Base-by-base conservation (phyloP, 108 stramenopile species). In the Skeletonema tropicum region DNA sequence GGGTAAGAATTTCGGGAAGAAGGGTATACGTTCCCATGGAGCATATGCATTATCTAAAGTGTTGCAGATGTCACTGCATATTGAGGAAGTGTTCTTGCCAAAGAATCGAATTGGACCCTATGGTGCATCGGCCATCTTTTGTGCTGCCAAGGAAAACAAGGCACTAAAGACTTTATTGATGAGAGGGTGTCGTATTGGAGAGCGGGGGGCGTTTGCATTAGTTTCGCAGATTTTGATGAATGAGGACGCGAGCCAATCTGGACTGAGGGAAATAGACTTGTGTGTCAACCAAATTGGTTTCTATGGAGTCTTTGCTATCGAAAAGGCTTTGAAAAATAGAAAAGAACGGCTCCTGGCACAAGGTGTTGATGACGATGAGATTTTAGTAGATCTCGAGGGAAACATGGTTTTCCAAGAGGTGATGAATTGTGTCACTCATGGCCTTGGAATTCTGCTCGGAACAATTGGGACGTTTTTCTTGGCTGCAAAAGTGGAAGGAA, bases 341-440 rank as follows among this genome's bases (percentile, higher is more conserved):
- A 42, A 48, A 39, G 67, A 46, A 30, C 58, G 68, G 35, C 29
- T 12, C 17, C 52, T 60, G 38, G 39, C 61, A 10, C 61, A 33
- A 38, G 61, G 33, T 6, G 46, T 73, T 30, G 66, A 42, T 41
- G 33, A 65, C 15, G 29, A 55, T 13, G 29, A 64, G 29, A 64
- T 35, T 38, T 39, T 84, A 17, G 31, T 90, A 29, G 83, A 94
- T 80, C 31, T 94, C 36, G 89, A 91, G 55, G 90, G 88, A 6
- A 94, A 94, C 71, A 68, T 94, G 26, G 89, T 94, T 0, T 85
- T 94, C 46, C 90, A 89, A 68, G 93, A 94, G 80, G 88, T 90
- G 41, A 85, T 97, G 86, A 97, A 98, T 85, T 87, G 90, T 30
- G 85, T 95, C 13, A 97, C 96, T 0, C 98, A 98, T 77, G 97